Percentiles rank a stretch among this genome's conserved stretches.
Conservation (phyloP, 2,329 filamentous ascomycete genomes). For the Arthrobotrys sinensis region DNA sequence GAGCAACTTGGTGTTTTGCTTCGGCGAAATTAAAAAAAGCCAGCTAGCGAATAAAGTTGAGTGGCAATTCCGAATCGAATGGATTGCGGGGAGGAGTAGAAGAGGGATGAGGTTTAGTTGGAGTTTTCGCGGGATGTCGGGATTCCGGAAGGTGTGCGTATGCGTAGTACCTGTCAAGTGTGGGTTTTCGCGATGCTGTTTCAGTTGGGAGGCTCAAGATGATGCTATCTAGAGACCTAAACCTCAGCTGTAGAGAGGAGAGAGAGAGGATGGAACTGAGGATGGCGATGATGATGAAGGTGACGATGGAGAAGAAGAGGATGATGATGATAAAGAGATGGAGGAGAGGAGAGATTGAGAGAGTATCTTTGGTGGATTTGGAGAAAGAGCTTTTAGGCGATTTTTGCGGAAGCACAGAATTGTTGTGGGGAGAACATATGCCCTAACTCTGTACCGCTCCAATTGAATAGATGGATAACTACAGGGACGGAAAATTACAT, state of each 20-base stretch:
- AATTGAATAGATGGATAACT: too few species aligned
- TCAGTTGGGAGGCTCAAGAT: slow-evolving; percentile 20
- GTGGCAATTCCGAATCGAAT: slow-evolving; percentile 18
- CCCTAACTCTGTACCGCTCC: too few species aligned
- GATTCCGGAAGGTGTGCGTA: slow-evolving; percentile 8
- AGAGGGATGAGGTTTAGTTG: slow-evolving; percentile 18
- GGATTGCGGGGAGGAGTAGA: not conserved
- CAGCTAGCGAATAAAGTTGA: not conserved
- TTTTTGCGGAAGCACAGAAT: slow-evolving; percentile 8
- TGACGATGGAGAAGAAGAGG: not conserved
- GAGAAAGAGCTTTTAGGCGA: slow-evolving; percentile 8
- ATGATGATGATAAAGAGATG: not conserved
- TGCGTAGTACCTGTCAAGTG: not conserved
- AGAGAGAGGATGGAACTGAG: not conserved
- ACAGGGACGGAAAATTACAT: too few species aligned
- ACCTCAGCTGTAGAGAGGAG: not conserved
- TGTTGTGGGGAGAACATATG: slow-evolving; percentile 4
- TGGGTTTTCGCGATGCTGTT: slow-evolving; percentile 22
- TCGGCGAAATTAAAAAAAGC: not conserved
- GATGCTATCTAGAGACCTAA: too few species aligned
- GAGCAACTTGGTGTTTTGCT: not conserved
- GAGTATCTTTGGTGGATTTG: slow-evolving; percentile 1
- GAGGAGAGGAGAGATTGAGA: not conserved
- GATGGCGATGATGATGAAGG: slow-evolving; percentile 3
- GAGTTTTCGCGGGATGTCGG: slow-evolving; percentile 23